Evolutionary conservation across 1,139 yeast species (phyloP).

Genomic region (Lodderomyces parapsilosis): DNA sequence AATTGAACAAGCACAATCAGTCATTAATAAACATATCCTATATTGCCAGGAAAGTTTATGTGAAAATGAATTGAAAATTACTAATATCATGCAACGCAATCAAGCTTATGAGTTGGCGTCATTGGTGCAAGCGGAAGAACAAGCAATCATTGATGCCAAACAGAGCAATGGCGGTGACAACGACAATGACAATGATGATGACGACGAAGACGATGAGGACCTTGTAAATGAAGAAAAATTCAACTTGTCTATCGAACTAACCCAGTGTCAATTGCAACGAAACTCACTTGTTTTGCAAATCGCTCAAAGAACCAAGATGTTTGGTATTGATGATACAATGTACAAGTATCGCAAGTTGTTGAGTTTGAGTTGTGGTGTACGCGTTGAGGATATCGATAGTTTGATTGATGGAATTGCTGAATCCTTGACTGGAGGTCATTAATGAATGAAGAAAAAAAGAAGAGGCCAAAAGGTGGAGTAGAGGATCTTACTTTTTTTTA

Average conservation of each 20-base stretch:
- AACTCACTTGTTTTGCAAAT: conserved; percentile 41
- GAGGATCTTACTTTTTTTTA: no score
- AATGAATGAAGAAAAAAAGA: no score
- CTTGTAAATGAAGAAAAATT: conserved; percentile 22
- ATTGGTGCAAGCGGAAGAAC: conserved; percentile 28
- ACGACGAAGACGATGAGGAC: conserved; percentile 13
- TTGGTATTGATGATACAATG: conserved; percentile 43
- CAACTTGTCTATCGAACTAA: conserved; percentile 40
- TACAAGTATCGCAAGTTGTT: conserved; percentile 44
- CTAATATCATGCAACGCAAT: conserved; percentile 25
- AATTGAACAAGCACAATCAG: conserved; percentile 27
- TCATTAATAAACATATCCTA: conserved; percentile 21
- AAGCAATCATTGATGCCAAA: conserved; percentile 4
- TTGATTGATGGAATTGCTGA: conserved; percentile 47
- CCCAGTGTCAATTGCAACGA: conserved; percentile 54
- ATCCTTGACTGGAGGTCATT: conserved; percentile 32
- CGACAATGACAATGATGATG: conserved; percentile 12
- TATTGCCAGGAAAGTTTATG: conserved; percentile 29
- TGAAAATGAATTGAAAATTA: conserved; percentile 34
- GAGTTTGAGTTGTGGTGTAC: conserved; percentile 47
- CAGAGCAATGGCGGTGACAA: conserved; percentile 11
- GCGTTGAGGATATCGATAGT: conserved; percentile 39
- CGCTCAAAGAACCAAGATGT: conserved; percentile 33
- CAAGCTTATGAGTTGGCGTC: conserved; percentile 33
- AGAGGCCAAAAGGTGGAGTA: no score